Conservation (phyloP, 1,284 basidiomycete species). For the Fistulinella cinereoalba region DNA sequence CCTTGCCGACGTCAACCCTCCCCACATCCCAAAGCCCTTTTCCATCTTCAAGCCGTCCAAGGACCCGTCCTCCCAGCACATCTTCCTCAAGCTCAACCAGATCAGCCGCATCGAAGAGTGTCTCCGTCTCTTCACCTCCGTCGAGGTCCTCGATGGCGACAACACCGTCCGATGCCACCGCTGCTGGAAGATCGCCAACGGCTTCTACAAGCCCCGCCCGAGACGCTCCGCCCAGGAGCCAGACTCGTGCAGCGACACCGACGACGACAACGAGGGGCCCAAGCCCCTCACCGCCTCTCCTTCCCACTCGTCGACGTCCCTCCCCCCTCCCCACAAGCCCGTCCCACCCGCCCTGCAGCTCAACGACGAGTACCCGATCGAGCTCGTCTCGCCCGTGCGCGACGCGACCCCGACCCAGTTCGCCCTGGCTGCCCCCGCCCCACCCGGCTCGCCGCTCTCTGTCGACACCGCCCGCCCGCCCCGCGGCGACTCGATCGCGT, state of each 20-base stretch:
- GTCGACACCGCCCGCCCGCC: conserved; percentile 19
- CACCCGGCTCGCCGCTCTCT: conserved; percentile 42
- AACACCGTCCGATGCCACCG: conserved; percentile 91
- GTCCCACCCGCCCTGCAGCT: conserved; percentile 32
- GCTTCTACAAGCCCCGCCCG: conserved; percentile 43
- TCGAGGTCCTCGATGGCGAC: conserved; percentile 89
- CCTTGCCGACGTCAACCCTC: conserved; percentile 55
- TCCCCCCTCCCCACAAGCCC: conserved; percentile 28
- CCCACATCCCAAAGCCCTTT: conserved; percentile 39
- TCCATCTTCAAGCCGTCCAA: conserved; percentile 43
- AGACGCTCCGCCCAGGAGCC: conserved; percentile 34
- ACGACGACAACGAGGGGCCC: conserved; percentile 25
- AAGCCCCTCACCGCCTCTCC: conserved; percentile 10
- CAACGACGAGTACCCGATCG: conserved; percentile 22
- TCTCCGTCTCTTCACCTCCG: conserved; percentile 81
- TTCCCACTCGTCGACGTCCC: conserved; percentile 13
- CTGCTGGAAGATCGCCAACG: conserved; percentile 88
- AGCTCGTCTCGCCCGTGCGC: conserved; percentile 15
- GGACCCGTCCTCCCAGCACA: conserved; percentile 22
- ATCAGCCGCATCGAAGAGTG: conserved; percentile 55
- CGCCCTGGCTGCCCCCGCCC: conserved; percentile 48
- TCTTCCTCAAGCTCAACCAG: conserved; percentile 29
- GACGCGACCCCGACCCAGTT: conserved; percentile 28
- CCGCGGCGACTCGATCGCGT: conserved; percentile 13
- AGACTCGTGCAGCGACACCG: conserved; percentile 32